Evolutionary conservation across 371 early-diverging fungal species (phyloP).

Genomic region (Haplosporangium sp.): DNA sequence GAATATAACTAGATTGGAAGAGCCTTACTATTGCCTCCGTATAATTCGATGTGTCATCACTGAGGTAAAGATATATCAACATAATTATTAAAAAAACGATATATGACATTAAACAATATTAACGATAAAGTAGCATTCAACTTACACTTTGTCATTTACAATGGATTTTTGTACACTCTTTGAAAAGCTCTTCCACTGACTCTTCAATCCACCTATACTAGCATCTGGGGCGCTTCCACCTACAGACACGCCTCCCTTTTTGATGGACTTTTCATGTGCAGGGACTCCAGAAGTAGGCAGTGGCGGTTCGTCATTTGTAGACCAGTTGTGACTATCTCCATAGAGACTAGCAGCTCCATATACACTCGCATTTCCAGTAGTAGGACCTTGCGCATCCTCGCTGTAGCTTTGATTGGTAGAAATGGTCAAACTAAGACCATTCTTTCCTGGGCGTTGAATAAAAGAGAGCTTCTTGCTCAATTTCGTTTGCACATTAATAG

Average conservation of each 20-base stretch:
- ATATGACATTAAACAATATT: neutral
- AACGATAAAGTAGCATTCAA: neutral
- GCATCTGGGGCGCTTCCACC: slow-evolving; percentile 31
- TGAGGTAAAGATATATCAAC: neutral
- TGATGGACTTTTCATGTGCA: slow-evolving; percentile 19
- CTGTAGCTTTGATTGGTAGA: slow-evolving; percentile 33
- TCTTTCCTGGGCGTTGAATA: slow-evolving; percentile 52
- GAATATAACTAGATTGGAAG: slow-evolving; percentile 53
- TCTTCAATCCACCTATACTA: slow-evolving; percentile 30
- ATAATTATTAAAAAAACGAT: neutral
- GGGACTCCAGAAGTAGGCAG: slow-evolving; percentile 14
- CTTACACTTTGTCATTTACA: slow-evolving; percentile 55
- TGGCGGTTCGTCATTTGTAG: slow-evolving; percentile 25
- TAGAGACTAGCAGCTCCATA: slow-evolving; percentile 32
- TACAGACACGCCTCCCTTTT: slow-evolving; percentile 39
- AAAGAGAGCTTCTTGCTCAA: slow-evolving; percentile 56
- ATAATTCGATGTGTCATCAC: slow-evolving; percentile 45
- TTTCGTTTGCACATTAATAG: slow-evolving; percentile 44
- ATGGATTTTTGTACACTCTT: slow-evolving; percentile 54
- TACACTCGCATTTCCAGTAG: slow-evolving; percentile 24
- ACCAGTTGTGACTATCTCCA: slow-evolving; percentile 25
- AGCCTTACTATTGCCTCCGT: slow-evolving; percentile 44
- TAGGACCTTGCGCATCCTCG: slow-evolving; percentile 44
- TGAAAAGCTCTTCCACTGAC: slow-evolving; percentile 56
- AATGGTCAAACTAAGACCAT: slow-evolving; percentile 25